A percentile compares a stretch with the other conserved stretches of the same genome.
These are phyloP conservation scores for Zymoseptoria passerinii DNA, from an alignment of 2,329 filamentous ascomycete genomes.

Conservation along the genomic window DNA sequence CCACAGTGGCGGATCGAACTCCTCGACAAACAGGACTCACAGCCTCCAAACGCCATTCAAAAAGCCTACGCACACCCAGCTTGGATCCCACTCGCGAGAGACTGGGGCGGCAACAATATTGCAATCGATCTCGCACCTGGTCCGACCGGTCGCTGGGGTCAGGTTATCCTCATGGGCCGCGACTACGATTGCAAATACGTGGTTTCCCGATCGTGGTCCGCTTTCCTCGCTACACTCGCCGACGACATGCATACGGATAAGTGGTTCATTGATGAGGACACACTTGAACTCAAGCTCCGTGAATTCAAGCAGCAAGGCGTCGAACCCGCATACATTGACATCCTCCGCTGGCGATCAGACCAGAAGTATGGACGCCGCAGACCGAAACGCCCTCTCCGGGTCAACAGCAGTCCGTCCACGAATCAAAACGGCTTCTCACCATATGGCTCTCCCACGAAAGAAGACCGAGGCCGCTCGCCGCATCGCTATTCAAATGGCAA, in stretches of 20 bases:
- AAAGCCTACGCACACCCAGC: conserved; percentile 87
- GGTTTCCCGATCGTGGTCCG: conserved; percentile 81
- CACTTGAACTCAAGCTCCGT: conserved; percentile 78
- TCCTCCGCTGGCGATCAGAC: conserved; percentile 88
- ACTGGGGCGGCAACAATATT: conserved; percentile 98
- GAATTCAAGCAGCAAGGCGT: conserved; percentile 86
- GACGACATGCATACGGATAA: conserved; percentile 88
- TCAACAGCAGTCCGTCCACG: conserved; percentile 46
- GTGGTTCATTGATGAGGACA: conserved; percentile 88
- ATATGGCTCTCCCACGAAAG: conserved; percentile 54
- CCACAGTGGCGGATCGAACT: conserved; percentile 74
- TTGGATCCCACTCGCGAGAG: conserved; percentile 92
- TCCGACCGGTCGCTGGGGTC: conserved; percentile 84
- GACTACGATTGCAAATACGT: conserved; percentile 99
- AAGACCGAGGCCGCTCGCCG: conserved; percentile 61
- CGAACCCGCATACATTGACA: conserved; percentile 89
- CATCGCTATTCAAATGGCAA: conserved; percentile 56
- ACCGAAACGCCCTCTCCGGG: conserved; percentile 38
- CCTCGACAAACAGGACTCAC: conserved; percentile 73
- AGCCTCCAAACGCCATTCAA: conserved; percentile 78
- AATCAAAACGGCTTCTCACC: conserved; percentile 43
- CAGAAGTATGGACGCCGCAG: conserved; percentile 73
- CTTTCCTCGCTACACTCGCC: conserved; percentile 76
- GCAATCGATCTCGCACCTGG: conserved; percentile 89
- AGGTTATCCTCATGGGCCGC: conserved; percentile 91